Evolutionary conservation across 371 early-diverging fungal species (phyloP).

Genomic region (Capillidium rhysosporum): DNA sequence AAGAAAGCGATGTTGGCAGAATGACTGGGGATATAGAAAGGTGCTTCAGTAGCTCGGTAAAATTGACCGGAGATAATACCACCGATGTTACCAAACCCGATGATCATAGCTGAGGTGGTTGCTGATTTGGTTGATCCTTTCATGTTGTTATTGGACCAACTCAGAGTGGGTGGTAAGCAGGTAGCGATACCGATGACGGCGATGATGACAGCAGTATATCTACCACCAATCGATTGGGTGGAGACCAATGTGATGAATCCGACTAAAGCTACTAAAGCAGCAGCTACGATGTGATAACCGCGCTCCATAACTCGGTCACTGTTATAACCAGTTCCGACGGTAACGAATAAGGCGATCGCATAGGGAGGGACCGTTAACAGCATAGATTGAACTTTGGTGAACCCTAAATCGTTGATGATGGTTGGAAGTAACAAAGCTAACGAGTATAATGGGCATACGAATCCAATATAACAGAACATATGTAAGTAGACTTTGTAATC

Average conservation of each 20-base stretch:
- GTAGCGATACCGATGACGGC: neutral
- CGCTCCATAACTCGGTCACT: neutral
- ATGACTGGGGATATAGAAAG: conserved; percentile 14
- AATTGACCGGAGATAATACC: conserved; percentile 36
- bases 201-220: neutral
- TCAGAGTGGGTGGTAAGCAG: neutral
- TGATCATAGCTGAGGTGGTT: conserved; percentile 20
- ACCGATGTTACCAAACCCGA: conserved; percentile 3
- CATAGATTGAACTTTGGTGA: conserved; percentile 19
- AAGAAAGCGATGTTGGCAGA: neutral
- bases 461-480: conserved; percentile 19
- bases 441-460: conserved; percentile 18
- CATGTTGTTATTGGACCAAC: conserved; percentile 25
- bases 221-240: conserved; percentile 12
- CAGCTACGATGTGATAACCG: conserved; percentile 13
- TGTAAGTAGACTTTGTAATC: conserved; percentile 21
- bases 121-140: conserved; percentile 36
- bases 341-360: conserved; percentile 8
- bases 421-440: conserved; percentile 29
- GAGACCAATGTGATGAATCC: conserved; percentile 38
- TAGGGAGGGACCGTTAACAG: conserved; percentile 21
- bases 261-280: conserved; percentile 30
- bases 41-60: conserved; percentile 34
- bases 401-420: conserved; percentile 22
- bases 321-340: neutral